Percentiles rank a stretch among this genome's conserved stretches.
phyloP scores from a whole-genome alignment of 2,329 filamentous ascomycete genomes.

The Phyllosticta citribraziliensis region DNA sequence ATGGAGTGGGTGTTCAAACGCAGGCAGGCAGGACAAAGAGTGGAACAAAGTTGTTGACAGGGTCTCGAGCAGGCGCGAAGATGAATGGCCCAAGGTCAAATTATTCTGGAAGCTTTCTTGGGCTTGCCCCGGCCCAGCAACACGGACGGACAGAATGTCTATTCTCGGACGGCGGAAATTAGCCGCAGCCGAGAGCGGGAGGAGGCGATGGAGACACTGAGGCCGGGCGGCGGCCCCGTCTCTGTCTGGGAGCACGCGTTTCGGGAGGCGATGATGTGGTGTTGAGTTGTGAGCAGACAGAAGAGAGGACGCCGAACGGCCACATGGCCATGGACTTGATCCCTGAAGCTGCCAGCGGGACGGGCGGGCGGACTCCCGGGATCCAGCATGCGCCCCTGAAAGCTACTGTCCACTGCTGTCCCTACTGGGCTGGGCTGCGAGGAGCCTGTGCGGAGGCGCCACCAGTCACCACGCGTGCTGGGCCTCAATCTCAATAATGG shows the following conservation, averaged over 20 bases:
- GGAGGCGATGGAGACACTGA: neutral
- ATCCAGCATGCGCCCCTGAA: neutral
- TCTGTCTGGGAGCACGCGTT: neutral
- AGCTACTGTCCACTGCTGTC: neutral
- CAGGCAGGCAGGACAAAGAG: neutral
- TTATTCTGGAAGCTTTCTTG: neutral
- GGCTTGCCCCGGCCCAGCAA: neutral
- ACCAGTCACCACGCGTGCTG: no score
- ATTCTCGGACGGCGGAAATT: neutral
- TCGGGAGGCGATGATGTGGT: neutral
- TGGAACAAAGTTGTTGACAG: neutral
- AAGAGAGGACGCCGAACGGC: neutral
- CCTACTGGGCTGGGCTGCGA: no score
- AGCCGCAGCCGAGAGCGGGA: neutral
- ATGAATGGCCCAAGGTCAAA: neutral
- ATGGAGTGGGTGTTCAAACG: neutral
- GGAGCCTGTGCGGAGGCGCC: no score
- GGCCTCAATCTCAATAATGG: no score
- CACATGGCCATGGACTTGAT: neutral
- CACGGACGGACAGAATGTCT: neutral
- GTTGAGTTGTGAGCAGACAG: neutral
- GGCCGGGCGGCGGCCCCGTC: neutral
- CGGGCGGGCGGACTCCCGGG: constrained; percentile 1
- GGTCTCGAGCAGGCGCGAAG: neutral
- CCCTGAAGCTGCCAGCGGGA: constrained; percentile 2